Evolutionary conservation across 352 stramenopile genomes (phyloP).

Genomic region (Phytophthora syringae): DNA sequence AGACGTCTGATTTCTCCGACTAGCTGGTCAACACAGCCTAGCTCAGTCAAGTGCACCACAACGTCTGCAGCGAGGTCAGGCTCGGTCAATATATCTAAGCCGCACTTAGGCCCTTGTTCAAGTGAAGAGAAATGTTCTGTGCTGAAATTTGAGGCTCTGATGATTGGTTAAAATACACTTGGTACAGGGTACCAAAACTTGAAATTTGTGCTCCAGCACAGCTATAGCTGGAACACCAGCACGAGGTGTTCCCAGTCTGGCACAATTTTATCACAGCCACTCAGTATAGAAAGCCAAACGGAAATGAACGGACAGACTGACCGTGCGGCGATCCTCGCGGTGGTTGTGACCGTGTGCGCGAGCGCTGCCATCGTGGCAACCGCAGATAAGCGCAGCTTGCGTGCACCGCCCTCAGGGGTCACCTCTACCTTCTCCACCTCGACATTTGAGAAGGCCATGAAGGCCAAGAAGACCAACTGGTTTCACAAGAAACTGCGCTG

Average conservation of each 20-base stretch:
- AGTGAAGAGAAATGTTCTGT: not conserved
- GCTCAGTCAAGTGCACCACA: too few relatives aligned
- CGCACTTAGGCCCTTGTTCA: not conserved
- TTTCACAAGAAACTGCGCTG: not conserved
- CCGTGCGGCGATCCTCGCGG: not conserved
- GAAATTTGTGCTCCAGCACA: not conserved
- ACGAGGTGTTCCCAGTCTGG: not conserved
- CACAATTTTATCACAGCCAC: not conserved
- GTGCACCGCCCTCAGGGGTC: not conserved
- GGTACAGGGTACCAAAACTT: not conserved
- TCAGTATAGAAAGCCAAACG: not conserved
- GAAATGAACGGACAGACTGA: not conserved
- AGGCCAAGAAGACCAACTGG: not conserved
- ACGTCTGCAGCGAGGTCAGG: too few relatives aligned
- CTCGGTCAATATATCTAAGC: too few relatives aligned
- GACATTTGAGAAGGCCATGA: not conserved
- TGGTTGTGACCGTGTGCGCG: not conserved
- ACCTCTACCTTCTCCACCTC: not conserved
- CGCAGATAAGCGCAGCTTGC: not conserved
- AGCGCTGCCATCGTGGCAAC: not conserved
- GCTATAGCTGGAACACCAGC: not conserved
- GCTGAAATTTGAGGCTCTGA: not conserved
- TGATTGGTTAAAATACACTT: not conserved
- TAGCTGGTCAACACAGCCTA: too few relatives aligned
- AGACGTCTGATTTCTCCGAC: too few relatives aligned